These are phyloP conservation scores for Spizellomyces sp. DNA, from an alignment of 192 early-diverging fungal genomes.

Conservation along the genomic window DNA sequence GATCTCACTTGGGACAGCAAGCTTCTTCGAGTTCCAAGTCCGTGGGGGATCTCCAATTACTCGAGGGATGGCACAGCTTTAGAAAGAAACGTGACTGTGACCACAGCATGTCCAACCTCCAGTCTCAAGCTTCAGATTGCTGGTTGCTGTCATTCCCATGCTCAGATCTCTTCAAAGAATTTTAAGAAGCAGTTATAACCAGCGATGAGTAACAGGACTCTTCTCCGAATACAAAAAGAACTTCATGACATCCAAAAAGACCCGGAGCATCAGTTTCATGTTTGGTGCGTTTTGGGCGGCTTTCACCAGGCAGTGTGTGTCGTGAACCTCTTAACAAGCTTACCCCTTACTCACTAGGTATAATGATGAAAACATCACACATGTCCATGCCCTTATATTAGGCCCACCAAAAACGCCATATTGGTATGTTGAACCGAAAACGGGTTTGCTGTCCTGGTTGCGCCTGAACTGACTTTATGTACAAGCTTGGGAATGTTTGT, in stretches of 20 bases:
- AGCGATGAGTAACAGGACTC: slow-evolving; percentile 30
- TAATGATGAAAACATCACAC: slow-evolving; percentile 61
- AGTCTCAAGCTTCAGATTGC: too few relatives aligned
- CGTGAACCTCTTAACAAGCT: background rate
- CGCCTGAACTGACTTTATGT: too few relatives aligned
- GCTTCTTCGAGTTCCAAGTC: too few relatives aligned
- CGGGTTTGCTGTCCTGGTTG: too few relatives aligned
- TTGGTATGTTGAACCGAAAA: slow-evolving; percentile 12
- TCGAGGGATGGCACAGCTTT: too few relatives aligned
- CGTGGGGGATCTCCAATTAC: too few relatives aligned
- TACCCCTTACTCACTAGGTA: background rate
- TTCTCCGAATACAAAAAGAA: slow-evolving; percentile 45
- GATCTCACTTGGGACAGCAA: too few relatives aligned
- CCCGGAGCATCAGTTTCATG: slow-evolving; percentile 36
- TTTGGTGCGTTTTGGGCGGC: slow-evolving; percentile 9
- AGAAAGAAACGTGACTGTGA: too few relatives aligned
- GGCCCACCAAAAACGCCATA: slow-evolving; percentile 63
- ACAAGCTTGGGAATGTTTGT: too few relatives aligned
- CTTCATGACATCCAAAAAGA: slow-evolving; percentile 32
- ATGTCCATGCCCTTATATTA: slow-evolving; percentile 64
- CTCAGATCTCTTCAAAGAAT: too few relatives aligned
- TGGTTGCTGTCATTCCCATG: too few relatives aligned
- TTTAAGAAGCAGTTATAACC: background rate
- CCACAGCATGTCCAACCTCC: too few relatives aligned
- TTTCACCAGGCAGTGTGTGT: background rate